phyloP scores from a whole-genome alignment of 805 yeast genomes.

The Zygoascus biomembranicola region DNA sequence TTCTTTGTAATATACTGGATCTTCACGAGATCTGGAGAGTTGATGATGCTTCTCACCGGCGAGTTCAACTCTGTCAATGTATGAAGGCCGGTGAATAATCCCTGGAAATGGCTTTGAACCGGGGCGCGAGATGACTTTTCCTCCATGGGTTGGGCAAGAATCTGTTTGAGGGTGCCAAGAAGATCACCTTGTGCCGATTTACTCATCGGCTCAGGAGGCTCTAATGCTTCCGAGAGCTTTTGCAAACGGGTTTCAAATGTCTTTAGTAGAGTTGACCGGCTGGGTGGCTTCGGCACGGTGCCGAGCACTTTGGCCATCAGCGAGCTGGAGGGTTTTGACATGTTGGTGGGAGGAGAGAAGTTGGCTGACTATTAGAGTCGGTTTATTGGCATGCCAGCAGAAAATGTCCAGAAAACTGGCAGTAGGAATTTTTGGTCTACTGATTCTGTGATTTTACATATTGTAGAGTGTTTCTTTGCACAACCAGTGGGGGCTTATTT shows the following conservation, averaged over 20 bases:
- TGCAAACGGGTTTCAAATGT: constrained; percentile 5
- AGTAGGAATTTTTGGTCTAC: no score
- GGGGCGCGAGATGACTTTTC: constrained; percentile 7
- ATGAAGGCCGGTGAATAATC: constrained; percentile 14
- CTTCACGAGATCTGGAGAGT: background rate
- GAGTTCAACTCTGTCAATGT: constrained; percentile 4
- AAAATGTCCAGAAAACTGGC: no score
- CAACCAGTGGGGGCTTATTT: no score
- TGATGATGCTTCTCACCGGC: background rate
- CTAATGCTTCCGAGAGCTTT: constrained; percentile 7
- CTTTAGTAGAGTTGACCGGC: background rate
- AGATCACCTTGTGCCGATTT: constrained; percentile 11
- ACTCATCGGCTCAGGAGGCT: constrained; percentile 10
- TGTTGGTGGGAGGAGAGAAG: background rate
- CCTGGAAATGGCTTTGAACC: constrained; percentile 13
- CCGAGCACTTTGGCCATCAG: background rate
- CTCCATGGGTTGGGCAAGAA: constrained; percentile 7
- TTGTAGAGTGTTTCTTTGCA: no score
- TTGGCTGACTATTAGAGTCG: background rate
- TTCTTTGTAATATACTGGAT: background rate
- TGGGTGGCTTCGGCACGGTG: background rate
- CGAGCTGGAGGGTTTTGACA: background rate
- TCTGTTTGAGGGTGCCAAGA: constrained; percentile 4
- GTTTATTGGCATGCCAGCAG: no score
- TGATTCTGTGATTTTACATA: no score